Evolutionary conservation across 163 green algal species (phyloP).

Genomic region (Chlorella variabilis): DNA sequence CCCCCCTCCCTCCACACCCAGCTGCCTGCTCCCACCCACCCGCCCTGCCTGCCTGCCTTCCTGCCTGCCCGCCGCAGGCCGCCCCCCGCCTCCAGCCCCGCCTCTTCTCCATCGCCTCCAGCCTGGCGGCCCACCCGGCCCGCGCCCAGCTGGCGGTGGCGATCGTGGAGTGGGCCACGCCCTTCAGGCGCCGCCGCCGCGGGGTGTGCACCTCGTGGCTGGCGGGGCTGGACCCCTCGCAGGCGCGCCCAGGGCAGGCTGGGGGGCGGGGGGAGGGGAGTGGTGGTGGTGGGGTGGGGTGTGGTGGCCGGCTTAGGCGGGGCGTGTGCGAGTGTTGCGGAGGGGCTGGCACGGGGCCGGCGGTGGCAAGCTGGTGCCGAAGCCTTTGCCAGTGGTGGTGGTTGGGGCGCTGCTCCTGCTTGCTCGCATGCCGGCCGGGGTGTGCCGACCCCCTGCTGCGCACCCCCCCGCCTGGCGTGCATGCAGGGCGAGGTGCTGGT

Average conservation of each 20-base stretch:
- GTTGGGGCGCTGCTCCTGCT: no score
- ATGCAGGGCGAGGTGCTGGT: conserved; percentile 44
- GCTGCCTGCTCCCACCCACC: background rate
- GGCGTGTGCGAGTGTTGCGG: background rate
- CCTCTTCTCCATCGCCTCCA: conserved; percentile 90
- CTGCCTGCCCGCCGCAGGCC: conserved; percentile 42
- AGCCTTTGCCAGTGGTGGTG: no score
- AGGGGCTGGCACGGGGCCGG: no score
- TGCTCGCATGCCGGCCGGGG: no score
- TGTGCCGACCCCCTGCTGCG: no score
- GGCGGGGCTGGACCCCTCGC: conserved; percentile 52
- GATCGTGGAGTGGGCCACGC: conserved; percentile 85
- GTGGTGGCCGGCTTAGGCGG: background rate
- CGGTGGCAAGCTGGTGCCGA: no score
- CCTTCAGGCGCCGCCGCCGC: conserved; percentile 64
- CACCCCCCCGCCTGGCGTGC: background rate
- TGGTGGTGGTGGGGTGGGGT: background rate
- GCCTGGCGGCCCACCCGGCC: conserved; percentile 56
- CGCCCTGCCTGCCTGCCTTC: conserved; percentile 64
- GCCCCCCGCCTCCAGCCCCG: conserved; percentile 79
- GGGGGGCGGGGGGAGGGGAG: no score
- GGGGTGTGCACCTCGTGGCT: conserved; percentile 89
- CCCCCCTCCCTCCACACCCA: no score
- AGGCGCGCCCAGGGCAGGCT: no score
- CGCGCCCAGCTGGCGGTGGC: conserved; percentile 73